phyloP scores from a whole-genome alignment of 768 basidiomycete species.

The Rhodosporidiobolus sp. region DNA sequence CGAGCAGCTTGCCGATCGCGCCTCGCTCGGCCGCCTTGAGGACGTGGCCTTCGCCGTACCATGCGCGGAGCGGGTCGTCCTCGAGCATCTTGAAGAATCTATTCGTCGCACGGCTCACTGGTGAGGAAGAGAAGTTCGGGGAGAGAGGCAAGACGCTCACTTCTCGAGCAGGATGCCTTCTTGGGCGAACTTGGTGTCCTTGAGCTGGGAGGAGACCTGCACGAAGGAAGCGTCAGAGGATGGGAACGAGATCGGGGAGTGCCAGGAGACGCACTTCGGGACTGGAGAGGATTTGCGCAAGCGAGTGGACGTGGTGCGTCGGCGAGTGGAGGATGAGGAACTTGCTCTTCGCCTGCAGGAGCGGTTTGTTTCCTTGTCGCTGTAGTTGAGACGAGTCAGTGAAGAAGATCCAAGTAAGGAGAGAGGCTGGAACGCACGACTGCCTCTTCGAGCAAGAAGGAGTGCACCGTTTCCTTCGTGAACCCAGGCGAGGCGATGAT shows the following conservation, averaged over 20 bases:
- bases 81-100: constrained; percentile 99
- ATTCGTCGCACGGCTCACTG: constrained; percentile 10
- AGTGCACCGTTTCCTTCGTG: constrained; percentile 81
- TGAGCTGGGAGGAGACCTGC: constrained; percentile 70
- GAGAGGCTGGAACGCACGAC: constrained; percentile 42
- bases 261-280: constrained; percentile 71
- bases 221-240: constrained; percentile 5
- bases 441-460: constrained; percentile 79
- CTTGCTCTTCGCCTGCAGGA: constrained; percentile 77
- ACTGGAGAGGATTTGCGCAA: constrained; percentile 89
- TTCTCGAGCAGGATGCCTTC: constrained; percentile 89
- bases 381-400: not conserved
- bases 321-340: constrained; percentile 85
- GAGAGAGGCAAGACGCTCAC: constrained; percentile 51
- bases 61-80: constrained; percentile 88
- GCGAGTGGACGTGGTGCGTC: constrained; percentile 90
- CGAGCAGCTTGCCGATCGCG: constrained; percentile 87
- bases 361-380: constrained; percentile 71
- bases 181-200: constrained; percentile 92
- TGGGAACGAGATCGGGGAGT: not conserved
- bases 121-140: not conserved
- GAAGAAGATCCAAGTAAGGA: too few relatives aligned
- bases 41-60: constrained; percentile 98
- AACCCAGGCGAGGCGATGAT: constrained; percentile 97
- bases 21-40: constrained; percentile 84